Conservation (phyloP, 768 basidiomycete genomes). For the Boletus vermiculosoides region DNA sequence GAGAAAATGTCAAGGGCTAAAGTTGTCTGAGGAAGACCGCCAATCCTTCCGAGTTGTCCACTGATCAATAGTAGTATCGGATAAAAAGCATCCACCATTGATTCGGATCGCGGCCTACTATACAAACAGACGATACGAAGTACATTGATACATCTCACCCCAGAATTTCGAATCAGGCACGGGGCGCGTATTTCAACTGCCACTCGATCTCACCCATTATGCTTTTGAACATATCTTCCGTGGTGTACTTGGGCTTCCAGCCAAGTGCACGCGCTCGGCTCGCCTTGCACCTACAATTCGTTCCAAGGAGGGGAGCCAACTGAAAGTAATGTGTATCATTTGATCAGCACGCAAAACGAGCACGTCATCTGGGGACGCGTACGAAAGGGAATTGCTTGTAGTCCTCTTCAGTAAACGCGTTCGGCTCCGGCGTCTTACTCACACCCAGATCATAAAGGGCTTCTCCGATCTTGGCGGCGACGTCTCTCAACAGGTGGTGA, state of each 20-base stretch:
- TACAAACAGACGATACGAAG: neutral
- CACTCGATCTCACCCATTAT: slow-evolving; percentile 21
- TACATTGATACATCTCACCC: neutral
- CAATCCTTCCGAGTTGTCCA: neutral
- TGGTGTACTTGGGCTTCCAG: slow-evolving; percentile 34
- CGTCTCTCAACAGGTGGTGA: slow-evolving; percentile 45
- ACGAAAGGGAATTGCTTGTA: slow-evolving; percentile 3
- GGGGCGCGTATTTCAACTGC: slow-evolving; percentile 9
- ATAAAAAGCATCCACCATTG: neutral
- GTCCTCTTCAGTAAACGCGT: slow-evolving; percentile 38
- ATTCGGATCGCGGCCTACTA: neutral
- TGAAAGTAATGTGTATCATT: neutral
- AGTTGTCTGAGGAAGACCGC: neutral
- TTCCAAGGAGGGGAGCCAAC: slow-evolving; percentile 20
- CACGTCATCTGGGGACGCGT: neutral
- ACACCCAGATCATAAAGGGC: slow-evolving; percentile 15
- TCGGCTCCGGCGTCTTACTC: slow-evolving; percentile 34
- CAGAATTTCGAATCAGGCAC: neutral
- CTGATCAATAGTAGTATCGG: neutral
- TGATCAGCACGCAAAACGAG: neutral
- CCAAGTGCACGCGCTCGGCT: slow-evolving; percentile 25
- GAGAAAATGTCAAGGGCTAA: no score
- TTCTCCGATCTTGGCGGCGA: slow-evolving; percentile 44
- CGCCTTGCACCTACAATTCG: slow-evolving; percentile 20
- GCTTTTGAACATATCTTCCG: slow-evolving; percentile 22